phyloP scores from a whole-genome alignment of 192 early-diverging fungal genomes.

The Rhizophagus clarus region DNA sequence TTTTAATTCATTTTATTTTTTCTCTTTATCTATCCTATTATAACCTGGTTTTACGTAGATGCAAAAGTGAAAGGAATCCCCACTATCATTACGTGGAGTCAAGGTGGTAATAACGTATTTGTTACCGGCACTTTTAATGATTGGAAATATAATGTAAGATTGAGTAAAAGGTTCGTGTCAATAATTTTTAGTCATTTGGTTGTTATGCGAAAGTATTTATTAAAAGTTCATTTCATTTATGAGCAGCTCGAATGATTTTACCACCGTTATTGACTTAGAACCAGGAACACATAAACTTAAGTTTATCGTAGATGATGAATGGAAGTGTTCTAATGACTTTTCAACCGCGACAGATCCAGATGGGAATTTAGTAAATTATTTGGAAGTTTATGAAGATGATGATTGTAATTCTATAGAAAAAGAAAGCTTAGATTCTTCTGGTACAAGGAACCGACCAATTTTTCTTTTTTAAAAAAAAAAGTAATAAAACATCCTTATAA shows the following conservation, averaged over 20 bases:
- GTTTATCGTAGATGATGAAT: constrained; percentile 98
- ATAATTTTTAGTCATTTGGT: constrained; percentile 36
- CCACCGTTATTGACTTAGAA: constrained; percentile 83
- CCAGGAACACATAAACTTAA: constrained; percentile 94
- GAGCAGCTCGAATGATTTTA: constrained; percentile 71
- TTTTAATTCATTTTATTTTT: not conserved
- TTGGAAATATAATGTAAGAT: constrained; percentile 91
- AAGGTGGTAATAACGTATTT: constrained; percentile 83
- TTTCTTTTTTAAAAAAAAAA: not conserved
- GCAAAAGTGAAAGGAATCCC: constrained; percentile 58
- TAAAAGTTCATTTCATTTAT: not conserved
- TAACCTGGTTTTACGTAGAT: not conserved
- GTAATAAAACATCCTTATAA: not conserved
- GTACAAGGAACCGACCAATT: constrained; percentile 1
- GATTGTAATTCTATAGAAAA: constrained; percentile 55
- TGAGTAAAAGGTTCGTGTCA: constrained; percentile 61
- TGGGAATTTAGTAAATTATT: constrained; percentile 94
- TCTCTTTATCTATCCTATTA: not conserved
- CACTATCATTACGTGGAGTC: constrained; percentile 87
- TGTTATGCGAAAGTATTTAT: not conserved
- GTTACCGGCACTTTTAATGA: constrained; percentile 97
- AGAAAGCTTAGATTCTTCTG: constrained; percentile 21
- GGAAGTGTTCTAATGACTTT: constrained; percentile 92
- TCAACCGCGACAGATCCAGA: constrained; percentile 90
- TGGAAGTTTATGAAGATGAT: constrained; percentile 82